Percentiles rank a stretch among this genome's conserved stretches.
phyloP scores from a whole-genome alignment of 495 filamentous ascomycete genomes.

The Zalerion maritima region DNA sequence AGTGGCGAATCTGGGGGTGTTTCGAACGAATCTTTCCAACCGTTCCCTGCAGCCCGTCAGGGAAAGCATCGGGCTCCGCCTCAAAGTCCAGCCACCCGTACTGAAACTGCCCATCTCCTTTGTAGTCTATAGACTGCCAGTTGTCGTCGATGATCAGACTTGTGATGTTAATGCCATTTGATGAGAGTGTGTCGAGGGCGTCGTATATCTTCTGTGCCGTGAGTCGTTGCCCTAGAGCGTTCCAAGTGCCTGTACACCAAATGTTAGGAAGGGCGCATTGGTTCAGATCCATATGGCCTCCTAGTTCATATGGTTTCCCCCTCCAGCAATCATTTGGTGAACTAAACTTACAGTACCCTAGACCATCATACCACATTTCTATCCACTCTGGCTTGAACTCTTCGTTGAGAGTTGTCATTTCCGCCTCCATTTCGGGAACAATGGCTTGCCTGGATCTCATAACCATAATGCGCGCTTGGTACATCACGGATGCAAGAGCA shows the following conservation, averaged over 20 bases:
- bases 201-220: slow-evolving; percentile 64
- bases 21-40: slow-evolving; percentile 50
- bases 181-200: slow-evolving; percentile 55
- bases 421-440: slow-evolving; percentile 14
- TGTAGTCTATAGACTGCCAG: slow-evolving; percentile 67
- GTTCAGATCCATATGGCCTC: too few species aligned
- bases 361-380: slow-evolving; percentile 78
- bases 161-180: slow-evolving; percentile 58
- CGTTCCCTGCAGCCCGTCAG: slow-evolving; percentile 56
- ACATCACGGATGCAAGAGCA: slow-evolving; percentile 68
- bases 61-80: slow-evolving; percentile 68
- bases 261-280: neutral
- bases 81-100: slow-evolving; percentile 61
- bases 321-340: too few species aligned
- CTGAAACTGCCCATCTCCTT: slow-evolving; percentile 29
- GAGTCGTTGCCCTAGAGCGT: slow-evolving; percentile 68
- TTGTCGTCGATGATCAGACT: slow-evolving; percentile 92
- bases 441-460: slow-evolving; percentile 11
- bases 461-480: slow-evolving; percentile 64
- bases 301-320: too few species aligned
- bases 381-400: slow-evolving; percentile 54
- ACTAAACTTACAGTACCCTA: slow-evolving; percentile 40
- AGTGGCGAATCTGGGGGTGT: slow-evolving; percentile 61
- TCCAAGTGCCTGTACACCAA: slow-evolving; percentile 60
- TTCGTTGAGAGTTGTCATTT: slow-evolving; percentile 31